phyloP scores from a whole-genome alignment of 1,139 yeast species.

The Yamadazyma oceani region DNA sequence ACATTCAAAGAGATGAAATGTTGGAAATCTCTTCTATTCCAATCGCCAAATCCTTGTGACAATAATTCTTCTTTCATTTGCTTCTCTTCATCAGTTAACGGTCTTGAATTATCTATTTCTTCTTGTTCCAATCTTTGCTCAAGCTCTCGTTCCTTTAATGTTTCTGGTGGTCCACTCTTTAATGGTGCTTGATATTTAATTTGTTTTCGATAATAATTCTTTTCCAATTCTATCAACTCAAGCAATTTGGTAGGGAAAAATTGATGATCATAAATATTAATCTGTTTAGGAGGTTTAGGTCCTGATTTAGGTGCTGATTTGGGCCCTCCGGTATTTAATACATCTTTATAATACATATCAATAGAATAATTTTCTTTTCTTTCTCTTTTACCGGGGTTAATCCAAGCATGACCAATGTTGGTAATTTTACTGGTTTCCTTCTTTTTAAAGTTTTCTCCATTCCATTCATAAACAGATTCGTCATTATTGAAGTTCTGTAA shows the following conservation, averaged over 20 bases:
- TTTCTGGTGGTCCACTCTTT: slow-evolving; percentile 40
- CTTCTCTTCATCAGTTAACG: slow-evolving; percentile 69
- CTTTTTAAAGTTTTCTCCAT: slow-evolving; percentile 78
- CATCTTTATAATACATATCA: slow-evolving; percentile 79
- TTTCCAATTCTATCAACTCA: slow-evolving; percentile 66
- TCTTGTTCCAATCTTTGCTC: slow-evolving; percentile 60
- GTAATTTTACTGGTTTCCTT: slow-evolving; percentile 43
- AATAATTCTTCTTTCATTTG: slow-evolving; percentile 53
- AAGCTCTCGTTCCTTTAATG: slow-evolving; percentile 45
- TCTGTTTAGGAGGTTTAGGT: slow-evolving; percentile 67
- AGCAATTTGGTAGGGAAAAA: slow-evolving; percentile 62
- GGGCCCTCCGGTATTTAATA: slow-evolving; percentile 52
- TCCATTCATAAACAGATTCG: slow-evolving; percentile 80
- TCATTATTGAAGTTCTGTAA: slow-evolving; percentile 67
- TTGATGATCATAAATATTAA: slow-evolving; percentile 72
- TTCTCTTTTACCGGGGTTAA: slow-evolving; percentile 76
- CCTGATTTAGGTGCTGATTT: slow-evolving; percentile 44
- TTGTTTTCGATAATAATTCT: slow-evolving; percentile 55
- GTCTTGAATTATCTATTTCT: slow-evolving; percentile 63
- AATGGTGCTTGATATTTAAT: slow-evolving; percentile 51
- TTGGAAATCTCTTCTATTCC: slow-evolving; percentile 74
- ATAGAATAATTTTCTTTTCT: slow-evolving; percentile 76
- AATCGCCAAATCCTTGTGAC: slow-evolving; percentile 58
- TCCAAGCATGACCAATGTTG: slow-evolving; percentile 56
- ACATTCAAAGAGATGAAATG: slow-evolving; percentile 61